Evolutionary conservation across 495 filamentous ascomycete genomes (phyloP).

Genomic region (Penicillium dipodomyicola): DNA sequence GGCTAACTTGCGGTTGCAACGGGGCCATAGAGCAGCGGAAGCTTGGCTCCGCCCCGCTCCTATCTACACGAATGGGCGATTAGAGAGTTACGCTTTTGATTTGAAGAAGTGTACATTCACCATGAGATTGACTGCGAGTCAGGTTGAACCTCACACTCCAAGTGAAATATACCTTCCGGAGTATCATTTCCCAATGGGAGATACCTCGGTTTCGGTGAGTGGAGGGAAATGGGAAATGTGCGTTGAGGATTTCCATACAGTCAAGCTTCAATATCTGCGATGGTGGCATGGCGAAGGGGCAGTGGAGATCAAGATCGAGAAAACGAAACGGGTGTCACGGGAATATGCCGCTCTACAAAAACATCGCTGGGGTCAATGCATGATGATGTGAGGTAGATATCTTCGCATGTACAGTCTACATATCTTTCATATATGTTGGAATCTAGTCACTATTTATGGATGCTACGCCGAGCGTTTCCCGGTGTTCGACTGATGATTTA

Average conservation of each 20-base stretch:
- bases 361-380: neutral
- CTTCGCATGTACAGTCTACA: neutral
- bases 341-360: slow-evolving; percentile 21
- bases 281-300: slow-evolving; percentile 92
- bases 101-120: slow-evolving; percentile 68
- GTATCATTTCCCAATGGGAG: slow-evolving; percentile 82
- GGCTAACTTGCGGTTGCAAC: slow-evolving; percentile 44
- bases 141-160: slow-evolving; percentile 56
- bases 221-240: slow-evolving; percentile 88
- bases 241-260: slow-evolving; percentile 61
- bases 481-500: no score
- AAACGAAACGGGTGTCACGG: slow-evolving; percentile 60
- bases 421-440: no score
- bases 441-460: neutral
- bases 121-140: slow-evolving; percentile 57
- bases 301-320: slow-evolving; percentile 75
- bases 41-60: slow-evolving; percentile 88
- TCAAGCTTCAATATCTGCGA: slow-evolving; percentile 67
- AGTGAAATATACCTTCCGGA: slow-evolving; percentile 87
- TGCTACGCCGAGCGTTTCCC: no score
- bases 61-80: slow-evolving; percentile 64
- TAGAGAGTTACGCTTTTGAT: slow-evolving; percentile 73
- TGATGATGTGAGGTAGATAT: neutral
- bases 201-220: slow-evolving; percentile 67
- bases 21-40: slow-evolving; percentile 83